A percentile compares a stretch with the other conserved stretches of the same genome.
Conservation (phyloP, 1,284 basidiomycete species). For the Leccinum colubrinum region DNA sequence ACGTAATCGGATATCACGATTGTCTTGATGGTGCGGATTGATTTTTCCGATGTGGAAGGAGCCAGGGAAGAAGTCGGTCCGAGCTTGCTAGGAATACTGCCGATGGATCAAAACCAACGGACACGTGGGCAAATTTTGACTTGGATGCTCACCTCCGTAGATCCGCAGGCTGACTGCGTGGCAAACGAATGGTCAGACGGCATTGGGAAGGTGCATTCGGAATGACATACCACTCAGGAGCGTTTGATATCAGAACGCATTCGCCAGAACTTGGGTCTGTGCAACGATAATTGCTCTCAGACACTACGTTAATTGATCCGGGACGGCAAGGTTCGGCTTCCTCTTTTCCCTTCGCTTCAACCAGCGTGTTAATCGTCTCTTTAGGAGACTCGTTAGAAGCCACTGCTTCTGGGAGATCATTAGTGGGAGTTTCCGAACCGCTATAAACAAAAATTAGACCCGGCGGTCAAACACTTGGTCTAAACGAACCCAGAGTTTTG, state of each 20-base stretch:
- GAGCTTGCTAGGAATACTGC: constrained; percentile 24
- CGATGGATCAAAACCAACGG: not conserved
- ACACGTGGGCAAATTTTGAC: rapidly evolving
- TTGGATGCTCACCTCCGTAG: constrained; percentile 19
- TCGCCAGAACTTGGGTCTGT: constrained; percentile 6
- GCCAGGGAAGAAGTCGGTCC: not conserved
- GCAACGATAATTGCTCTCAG: constrained; percentile 24
- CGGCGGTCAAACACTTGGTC: not conserved
- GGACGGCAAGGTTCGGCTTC: constrained; percentile 1
- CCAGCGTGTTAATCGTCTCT: not conserved
- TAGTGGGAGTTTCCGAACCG: not conserved
- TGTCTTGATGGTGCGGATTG: constrained; percentile 54
- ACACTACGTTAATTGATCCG: constrained; percentile 23
- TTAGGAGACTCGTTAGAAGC: not conserved
- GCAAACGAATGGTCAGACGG: not conserved
- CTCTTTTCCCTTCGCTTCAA: not conserved
- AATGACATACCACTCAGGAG: constrained; percentile 13
- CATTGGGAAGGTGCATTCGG: not conserved
- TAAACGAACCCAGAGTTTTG: constrained; percentile 16
- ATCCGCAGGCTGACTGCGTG: constrained; percentile 7
- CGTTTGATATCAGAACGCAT: not conserved
- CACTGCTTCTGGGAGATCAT: not conserved
- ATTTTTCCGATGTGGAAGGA: not conserved
- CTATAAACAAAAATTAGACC: constrained; percentile 4
- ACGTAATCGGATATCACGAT: constrained; percentile 72